A percentile compares a stretch with the other conserved stretches of the same genome.
Evolutionary conservation across 2,329 filamentous ascomycete genomes (phyloP).

Genomic region (Fusarium marasasianum): DNA sequence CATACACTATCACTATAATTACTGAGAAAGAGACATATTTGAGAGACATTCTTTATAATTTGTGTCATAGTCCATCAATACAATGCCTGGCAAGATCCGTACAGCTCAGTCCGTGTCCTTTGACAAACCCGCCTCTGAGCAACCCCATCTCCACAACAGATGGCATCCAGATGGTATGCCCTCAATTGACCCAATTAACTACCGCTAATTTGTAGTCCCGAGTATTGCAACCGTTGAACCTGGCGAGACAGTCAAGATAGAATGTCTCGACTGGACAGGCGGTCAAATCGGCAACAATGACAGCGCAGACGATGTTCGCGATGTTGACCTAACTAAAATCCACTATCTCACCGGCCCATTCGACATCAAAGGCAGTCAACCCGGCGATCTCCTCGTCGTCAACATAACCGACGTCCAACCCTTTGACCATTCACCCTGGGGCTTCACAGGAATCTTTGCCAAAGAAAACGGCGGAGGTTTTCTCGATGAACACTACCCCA

Average conservation of each 20-base stretch:
- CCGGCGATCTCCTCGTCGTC: slow-evolving; percentile 84
- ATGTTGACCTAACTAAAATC: slow-evolving; percentile 84
- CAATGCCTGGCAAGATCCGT: slow-evolving; percentile 39
- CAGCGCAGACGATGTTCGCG: slow-evolving; percentile 84
- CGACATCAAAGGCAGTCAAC: slow-evolving; percentile 83
- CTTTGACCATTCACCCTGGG: slow-evolving; percentile 86
- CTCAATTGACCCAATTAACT: not conserved
- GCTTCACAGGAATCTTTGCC: slow-evolving; percentile 86
- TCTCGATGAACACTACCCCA: slow-evolving; percentile 85
- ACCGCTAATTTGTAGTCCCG: slow-evolving; percentile 67
- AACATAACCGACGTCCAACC: slow-evolving; percentile 96
- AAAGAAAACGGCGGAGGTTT: slow-evolving; percentile 88
- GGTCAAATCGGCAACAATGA: slow-evolving; percentile 92
- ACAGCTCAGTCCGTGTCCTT: slow-evolving; percentile 40
- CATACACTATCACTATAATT: not conserved
- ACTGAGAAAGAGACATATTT: no score
- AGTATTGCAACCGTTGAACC: slow-evolving; percentile 77
- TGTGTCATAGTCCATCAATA: not conserved
- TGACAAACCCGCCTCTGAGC: slow-evolving; percentile 40
- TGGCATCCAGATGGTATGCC: slow-evolving; percentile 88
- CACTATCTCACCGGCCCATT: slow-evolving; percentile 94
- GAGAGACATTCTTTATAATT: no score
- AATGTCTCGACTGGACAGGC: slow-evolving; percentile 86
- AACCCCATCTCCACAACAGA: slow-evolving; percentile 65
- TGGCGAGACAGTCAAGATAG: slow-evolving; percentile 90